A percentile compares a stretch with the other conserved stretches of the same genome.
Conservation (phyloP, 306 rosid genomes). For the Malus domestica region DNA sequence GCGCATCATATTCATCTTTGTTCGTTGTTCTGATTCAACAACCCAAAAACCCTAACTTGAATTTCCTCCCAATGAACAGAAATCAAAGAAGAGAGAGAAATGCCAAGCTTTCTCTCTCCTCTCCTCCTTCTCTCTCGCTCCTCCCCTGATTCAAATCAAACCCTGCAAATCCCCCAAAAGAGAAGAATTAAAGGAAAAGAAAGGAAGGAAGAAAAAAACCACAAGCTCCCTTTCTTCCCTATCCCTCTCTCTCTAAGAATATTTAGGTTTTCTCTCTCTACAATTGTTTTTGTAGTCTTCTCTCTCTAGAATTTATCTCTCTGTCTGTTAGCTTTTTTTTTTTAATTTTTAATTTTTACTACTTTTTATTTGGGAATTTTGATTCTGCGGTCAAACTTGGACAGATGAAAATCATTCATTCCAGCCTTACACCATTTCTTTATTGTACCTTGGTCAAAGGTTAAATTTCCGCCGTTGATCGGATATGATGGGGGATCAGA, state of each 20-base stretch:
- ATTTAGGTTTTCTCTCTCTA: background rate
- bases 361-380: background rate
- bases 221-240: background rate
- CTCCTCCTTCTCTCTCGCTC: constrained; percentile 9
- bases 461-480: constrained; percentile 11
- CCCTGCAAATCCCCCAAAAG: background rate
- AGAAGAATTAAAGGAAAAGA: constrained; percentile 15
- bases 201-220: constrained; percentile 12
- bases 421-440: constrained; percentile 10
- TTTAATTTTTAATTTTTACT: background rate
- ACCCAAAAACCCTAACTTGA: constrained; percentile 41
- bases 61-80: constrained; percentile 9
- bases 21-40: constrained; percentile 6
- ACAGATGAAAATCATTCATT: constrained; percentile 36
- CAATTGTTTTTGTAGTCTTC: background rate
- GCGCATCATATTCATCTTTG: constrained; percentile 90
- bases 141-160: background rate
- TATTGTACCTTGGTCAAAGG: constrained; percentile 30
- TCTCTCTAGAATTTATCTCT: constrained; percentile 1
- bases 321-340: constrained; percentile 25
- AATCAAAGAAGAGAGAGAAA: constrained; percentile 48
- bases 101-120: constrained; percentile 33
- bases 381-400: constrained; percentile 31
- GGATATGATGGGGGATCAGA: constrained; percentile 5
- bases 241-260: background rate